phyloP scores from a whole-genome alignment of 2,329 filamentous ascomycete species.

The Escovopsis sp. region DNA sequence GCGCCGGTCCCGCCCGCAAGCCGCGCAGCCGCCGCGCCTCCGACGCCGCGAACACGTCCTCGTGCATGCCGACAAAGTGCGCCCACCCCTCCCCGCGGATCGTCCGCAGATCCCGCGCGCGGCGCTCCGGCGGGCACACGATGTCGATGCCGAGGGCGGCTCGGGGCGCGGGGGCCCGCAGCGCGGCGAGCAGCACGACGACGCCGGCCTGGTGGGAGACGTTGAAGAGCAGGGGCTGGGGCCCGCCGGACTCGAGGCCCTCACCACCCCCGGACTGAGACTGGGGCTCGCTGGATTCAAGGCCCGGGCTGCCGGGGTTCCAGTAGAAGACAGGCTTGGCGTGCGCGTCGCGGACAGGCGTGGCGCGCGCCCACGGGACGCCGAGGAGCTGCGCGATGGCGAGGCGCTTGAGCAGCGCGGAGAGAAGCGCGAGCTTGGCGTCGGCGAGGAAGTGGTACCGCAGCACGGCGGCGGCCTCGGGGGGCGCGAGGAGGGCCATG shows the following conservation, averaged over 20 bases:
- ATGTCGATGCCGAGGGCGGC: constrained; percentile 55
- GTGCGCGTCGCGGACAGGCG: constrained; percentile 38
- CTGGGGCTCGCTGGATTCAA: too few relatives aligned
- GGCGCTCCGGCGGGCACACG: constrained; percentile 59
- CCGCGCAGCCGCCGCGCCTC: constrained; percentile 50
- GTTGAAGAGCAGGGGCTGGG: constrained; percentile 53
- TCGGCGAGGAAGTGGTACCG: constrained; percentile 54
- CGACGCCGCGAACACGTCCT: constrained; percentile 49
- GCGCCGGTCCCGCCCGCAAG: too few relatives aligned
- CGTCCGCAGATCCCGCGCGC: constrained; percentile 42
- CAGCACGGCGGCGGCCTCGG: constrained; percentile 43
- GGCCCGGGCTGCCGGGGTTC: constrained; percentile 32
- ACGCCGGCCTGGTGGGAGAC: constrained; percentile 66
- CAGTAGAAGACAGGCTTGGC: constrained; percentile 39
- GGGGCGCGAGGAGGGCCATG: constrained; percentile 33
- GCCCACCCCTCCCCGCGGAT: constrained; percentile 46
- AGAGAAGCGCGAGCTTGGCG: constrained; percentile 60
- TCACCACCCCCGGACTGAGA: too few relatives aligned
- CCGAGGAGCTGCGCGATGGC: constrained; percentile 44
- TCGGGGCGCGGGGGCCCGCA: constrained; percentile 18
- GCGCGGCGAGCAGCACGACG: constrained; percentile 51
- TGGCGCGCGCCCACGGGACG: constrained; percentile 46
- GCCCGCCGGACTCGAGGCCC: too few relatives aligned
- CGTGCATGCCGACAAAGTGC: constrained; percentile 56
- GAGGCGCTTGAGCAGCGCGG: constrained; percentile 59